Conservation (phyloP, 495 filamentous ascomycete species). For the Parathielavia appendiculata region DNA sequence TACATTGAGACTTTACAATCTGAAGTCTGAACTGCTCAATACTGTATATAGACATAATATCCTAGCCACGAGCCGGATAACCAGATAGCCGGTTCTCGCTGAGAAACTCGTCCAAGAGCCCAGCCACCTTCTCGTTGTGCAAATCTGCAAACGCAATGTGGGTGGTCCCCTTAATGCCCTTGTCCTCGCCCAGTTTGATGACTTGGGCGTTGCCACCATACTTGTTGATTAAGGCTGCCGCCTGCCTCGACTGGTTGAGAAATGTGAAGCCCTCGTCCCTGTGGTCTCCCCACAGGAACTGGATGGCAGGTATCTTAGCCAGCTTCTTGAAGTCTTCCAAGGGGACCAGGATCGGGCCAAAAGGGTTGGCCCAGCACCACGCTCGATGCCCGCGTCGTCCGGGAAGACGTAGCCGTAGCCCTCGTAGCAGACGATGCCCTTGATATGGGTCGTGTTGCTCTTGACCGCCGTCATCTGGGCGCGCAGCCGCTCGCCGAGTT, state of each 20-base stretch:
- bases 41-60: too few relatives aligned
- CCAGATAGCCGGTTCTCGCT: conserved; percentile 32
- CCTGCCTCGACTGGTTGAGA: conserved; percentile 28
- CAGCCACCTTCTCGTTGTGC: conserved; percentile 42
- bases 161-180: conserved; percentile 39
- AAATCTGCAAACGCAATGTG: conserved; percentile 46
- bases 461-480: conserved; percentile 39
- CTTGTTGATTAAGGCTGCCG: conserved; percentile 39
- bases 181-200: conserved; percentile 37
- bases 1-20: too few relatives aligned
- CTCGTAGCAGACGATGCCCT: conserved; percentile 47
- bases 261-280: conserved; percentile 27
- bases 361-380: conserved; percentile 15
- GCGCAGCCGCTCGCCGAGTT: conserved; percentile 45
- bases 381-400: conserved; percentile 34
- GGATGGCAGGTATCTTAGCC: conserved; percentile 35
- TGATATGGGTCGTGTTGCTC: conserved; percentile 43
- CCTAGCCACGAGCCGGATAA: too few relatives aligned
- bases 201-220: conserved; percentile 45
- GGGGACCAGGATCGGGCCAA: conserved; percentile 38
- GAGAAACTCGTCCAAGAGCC: conserved; percentile 38
- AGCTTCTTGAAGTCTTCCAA: conserved; percentile 46
- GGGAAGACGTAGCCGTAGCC: conserved; percentile 44
- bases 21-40: too few relatives aligned
- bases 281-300: conserved; percentile 48